Evolutionary conservation across 2,329 filamentous ascomycete genomes (phyloP).

Genomic region (Tolypocladium tropicale): DNA sequence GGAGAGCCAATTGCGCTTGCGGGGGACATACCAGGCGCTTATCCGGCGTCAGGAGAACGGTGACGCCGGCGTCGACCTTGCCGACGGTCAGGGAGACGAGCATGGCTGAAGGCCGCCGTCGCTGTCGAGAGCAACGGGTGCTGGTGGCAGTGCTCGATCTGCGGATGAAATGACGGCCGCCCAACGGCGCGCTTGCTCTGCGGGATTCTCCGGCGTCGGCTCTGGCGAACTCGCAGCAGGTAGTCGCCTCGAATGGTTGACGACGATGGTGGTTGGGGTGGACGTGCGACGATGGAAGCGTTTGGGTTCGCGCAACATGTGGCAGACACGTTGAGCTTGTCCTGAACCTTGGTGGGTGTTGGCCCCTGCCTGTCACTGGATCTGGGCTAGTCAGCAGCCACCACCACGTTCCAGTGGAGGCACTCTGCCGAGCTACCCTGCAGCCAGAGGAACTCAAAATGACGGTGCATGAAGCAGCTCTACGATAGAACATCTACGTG

Average conservation of each 20-base stretch:
- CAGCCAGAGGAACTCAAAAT: too few relatives aligned
- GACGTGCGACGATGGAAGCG: background rate
- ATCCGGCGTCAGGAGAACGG: conserved; percentile 90
- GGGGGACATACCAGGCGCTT: conserved; percentile 72
- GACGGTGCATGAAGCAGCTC: too few relatives aligned
- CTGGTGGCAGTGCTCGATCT: background rate
- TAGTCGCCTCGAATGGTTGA: background rate
- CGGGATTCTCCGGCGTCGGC: background rate
- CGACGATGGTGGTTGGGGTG: background rate
- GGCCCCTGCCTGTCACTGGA: background rate
- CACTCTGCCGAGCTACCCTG: background rate
- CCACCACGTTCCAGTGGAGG: background rate
- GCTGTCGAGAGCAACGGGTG: background rate
- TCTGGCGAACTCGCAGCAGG: background rate
- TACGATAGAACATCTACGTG: too few relatives aligned
- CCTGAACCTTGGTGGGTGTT: background rate
- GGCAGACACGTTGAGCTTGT: background rate
- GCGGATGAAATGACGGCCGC: background rate
- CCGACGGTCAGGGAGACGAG: conserved; percentile 95
- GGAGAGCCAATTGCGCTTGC: background rate
- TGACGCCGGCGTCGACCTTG: conserved; percentile 98
- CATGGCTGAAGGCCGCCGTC: conserved; percentile 42
- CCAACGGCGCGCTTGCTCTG: background rate
- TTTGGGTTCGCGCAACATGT: background rate
- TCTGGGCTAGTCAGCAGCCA: background rate